Percentiles rank a stretch among this genome's conserved stretches.
Evolutionary conservation across 176 grass and related monocot species (phyloP).

Genomic region (Puccinellia tenuiflora): DNA sequence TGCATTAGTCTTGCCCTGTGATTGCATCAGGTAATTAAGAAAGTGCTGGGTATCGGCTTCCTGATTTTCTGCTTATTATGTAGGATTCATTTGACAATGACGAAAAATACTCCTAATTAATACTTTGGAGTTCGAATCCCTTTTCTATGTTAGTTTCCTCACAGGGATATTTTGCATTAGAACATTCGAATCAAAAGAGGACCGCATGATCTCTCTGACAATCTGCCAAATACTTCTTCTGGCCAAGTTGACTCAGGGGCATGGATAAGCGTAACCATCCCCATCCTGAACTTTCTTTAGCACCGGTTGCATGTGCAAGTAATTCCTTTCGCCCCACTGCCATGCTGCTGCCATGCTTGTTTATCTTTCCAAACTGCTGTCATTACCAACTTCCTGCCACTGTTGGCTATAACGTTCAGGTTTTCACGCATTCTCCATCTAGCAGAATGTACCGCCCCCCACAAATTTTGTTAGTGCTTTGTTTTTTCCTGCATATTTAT

Average conservation of each 20-base stretch:
- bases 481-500: neutral
- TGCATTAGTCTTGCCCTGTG: neutral
- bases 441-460: neutral
- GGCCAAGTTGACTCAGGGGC: neutral
- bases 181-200: conserved; percentile 9
- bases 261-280: neutral
- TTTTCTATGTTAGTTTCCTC: neutral
- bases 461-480: neutral
- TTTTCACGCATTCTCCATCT: neutral
- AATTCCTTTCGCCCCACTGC: neutral
- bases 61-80: neutral
- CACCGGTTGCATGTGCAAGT: neutral
- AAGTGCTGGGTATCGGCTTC: neutral
- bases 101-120: neutral
- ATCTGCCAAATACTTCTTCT: neutral
- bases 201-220: neutral
- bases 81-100: neutral
- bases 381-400: neutral
- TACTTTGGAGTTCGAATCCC: neutral
- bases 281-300: neutral
- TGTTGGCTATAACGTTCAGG: neutral
- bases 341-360: neutral
- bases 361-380: neutral
- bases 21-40: neutral
- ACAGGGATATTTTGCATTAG: neutral